Conservation (phyloP, 305 asterid species). For the Solanum hybrid region DNA sequence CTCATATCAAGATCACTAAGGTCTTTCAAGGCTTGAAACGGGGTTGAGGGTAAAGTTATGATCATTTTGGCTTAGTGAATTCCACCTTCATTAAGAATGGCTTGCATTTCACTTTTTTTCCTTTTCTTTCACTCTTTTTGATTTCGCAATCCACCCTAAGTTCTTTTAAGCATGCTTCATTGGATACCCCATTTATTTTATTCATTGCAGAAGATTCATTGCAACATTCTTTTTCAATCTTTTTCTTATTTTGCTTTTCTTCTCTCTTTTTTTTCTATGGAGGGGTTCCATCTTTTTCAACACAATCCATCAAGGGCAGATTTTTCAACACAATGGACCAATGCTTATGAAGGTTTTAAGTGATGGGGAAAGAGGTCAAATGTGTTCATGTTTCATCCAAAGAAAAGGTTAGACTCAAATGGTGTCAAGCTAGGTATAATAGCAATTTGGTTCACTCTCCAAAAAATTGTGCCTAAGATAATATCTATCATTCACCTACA, state of each 20-base stretch:
- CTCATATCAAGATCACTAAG: not conserved
- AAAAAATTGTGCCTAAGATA: not conserved
- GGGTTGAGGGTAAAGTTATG: not conserved
- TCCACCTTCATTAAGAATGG: not conserved
- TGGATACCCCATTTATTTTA: not conserved
- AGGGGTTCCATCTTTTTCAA: too few species aligned
- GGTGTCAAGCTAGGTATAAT: not conserved
- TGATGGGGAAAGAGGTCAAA: not conserved
- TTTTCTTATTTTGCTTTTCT: too few species aligned
- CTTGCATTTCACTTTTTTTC: too few species aligned
- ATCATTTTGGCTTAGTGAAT: not conserved
- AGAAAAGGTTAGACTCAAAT: not conserved
- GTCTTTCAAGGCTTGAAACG: not conserved
- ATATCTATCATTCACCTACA: not conserved
- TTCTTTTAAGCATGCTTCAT: not conserved
- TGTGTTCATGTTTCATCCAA: not conserved
- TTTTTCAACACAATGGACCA: not conserved
- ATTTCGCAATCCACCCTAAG: not conserved
- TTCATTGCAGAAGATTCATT: too few species aligned
- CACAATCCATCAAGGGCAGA: not conserved
- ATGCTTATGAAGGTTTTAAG: not conserved
- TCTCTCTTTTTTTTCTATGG: too few species aligned
- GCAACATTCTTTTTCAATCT: not conserved
- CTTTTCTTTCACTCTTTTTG: not conserved
- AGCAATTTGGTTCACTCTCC: not conserved